Evolutionary conservation across 1,284 basidiomycete species (phyloP), one percentile per base, ranked within the genome.

Genomic region (Ceratobasidium sp.): DNA sequence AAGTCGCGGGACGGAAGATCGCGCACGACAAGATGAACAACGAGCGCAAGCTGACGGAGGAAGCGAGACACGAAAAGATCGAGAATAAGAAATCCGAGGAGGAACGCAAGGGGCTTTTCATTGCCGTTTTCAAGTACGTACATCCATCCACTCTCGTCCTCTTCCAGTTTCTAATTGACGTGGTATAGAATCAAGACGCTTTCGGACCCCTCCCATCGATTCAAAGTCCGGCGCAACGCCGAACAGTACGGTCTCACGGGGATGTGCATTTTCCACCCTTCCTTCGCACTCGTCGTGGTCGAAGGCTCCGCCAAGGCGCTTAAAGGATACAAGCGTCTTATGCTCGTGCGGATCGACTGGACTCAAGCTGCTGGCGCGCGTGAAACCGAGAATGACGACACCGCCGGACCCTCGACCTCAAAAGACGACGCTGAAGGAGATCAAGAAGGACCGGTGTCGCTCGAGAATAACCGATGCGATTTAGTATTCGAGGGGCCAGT

Each of bases 191-290:
- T 99, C 78, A 93, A 93, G 81, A 93, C 90, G 74, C 89, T 99
- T 57, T 89, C 91, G n/a, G 96, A 98, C 81, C 95, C 93, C 0
- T 88, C 94, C 17, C 98, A 99, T 80, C 92, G 93, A 77, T 98
- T 96, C 88, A 99, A 99, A 85, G 94, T 99, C 51, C 90, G 94
- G 76, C 95, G 94, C 86, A 99, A 99, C 80, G 97, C 97, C 1
- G 92, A 97, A 81, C 96, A 99, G 82, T 87, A 92, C 81, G 91
- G 89, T 75, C 86, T 99, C 19, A 93, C 94, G 0, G 97, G 98
- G 3, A 84, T 97, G 27, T 93, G 92, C 79, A 91, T 99, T 79
- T 96, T 96, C 87, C 91, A 96, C 80, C 93, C 95, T 0, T 84
- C 87, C 36, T 98, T 98, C 86, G 92, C 90, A 77, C 87, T 99